Conservation (phyloP, 2,329 filamentous ascomycete species). For the Monilinia aucupariae region DNA sequence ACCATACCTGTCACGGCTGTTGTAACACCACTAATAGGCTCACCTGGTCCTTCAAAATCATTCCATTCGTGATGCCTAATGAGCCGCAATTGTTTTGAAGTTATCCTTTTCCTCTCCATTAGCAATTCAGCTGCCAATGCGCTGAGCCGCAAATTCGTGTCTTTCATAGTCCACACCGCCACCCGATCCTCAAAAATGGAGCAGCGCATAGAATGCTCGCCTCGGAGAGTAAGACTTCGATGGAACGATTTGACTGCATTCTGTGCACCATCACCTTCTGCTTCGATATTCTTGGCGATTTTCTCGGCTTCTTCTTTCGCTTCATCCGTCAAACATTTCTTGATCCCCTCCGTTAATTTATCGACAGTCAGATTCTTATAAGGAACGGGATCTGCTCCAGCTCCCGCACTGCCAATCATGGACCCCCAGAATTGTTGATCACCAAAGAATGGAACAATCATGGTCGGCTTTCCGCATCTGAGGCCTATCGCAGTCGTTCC, state of each 20-base stretch:
- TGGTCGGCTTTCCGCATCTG: conserved; percentile 65
- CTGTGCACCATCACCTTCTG: conserved; percentile 60
- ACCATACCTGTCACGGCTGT: conserved; percentile 56
- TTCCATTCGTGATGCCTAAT: conserved; percentile 68
- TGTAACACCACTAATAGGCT: conserved; percentile 62
- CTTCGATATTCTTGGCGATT: conserved; percentile 56
- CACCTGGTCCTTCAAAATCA: conserved; percentile 69
- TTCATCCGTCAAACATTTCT: conserved; percentile 58
- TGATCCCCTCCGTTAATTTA: conserved; percentile 64
- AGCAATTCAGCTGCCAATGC: conserved; percentile 61
- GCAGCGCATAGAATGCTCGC: conserved; percentile 56
- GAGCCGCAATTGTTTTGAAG: conserved; percentile 58
- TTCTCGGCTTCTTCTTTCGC: conserved; percentile 51
- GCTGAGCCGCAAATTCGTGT: conserved; percentile 54
- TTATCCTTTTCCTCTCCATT: conserved; percentile 54
- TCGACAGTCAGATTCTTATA: conserved; percentile 62
- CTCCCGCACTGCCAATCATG: conserved; percentile 59
- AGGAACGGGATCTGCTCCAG: conserved; percentile 61
- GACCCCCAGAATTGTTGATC: conserved; percentile 75
- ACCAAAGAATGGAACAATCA: conserved; percentile 75
- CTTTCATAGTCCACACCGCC: conserved; percentile 62
- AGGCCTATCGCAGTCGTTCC: conserved; percentile 71
- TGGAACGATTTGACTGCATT: conserved; percentile 67
- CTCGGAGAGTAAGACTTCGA: conserved; percentile 48
- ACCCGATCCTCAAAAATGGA: conserved; percentile 57